These are phyloP conservation scores for Pythium dissotocum DNA, from an alignment of 352 stramenopile species.

Conservation along the genomic window DNA sequence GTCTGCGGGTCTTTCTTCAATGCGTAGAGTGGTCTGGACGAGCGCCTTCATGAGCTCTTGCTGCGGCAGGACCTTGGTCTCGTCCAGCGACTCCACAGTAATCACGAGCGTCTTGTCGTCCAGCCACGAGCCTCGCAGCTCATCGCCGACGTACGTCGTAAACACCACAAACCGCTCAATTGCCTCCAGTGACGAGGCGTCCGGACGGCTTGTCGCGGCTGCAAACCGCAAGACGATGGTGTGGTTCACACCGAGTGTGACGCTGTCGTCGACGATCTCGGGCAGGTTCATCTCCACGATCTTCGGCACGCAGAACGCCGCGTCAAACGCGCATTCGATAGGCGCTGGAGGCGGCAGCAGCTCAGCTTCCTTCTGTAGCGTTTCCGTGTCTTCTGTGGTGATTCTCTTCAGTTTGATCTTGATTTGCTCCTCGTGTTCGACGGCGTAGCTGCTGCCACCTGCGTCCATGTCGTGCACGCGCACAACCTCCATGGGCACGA, in stretches of 20 bases:
- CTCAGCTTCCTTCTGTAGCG: neutral
- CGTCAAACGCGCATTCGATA: conserved; percentile 52
- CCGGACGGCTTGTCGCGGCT: conserved; percentile 50
- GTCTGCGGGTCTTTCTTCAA: neutral
- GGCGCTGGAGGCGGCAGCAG: neutral
- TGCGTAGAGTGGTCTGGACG: conserved; percentile 29
- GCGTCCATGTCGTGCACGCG: conserved; percentile 4
- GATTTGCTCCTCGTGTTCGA: conserved; percentile 6
- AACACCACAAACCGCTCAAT: conserved; percentile 56
- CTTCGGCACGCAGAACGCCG: conserved; percentile 50
- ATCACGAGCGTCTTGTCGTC: conserved; percentile 48
- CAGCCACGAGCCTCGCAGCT: conserved; percentile 40
- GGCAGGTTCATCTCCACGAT: conserved; percentile 55
- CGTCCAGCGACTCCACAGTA: conserved; percentile 39
- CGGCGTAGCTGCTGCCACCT: neutral
- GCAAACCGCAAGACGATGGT: conserved; percentile 57
- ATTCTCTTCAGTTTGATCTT: neutral
- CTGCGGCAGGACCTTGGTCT: conserved; percentile 36
- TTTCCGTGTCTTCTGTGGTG: neutral
- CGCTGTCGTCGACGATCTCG: conserved; percentile 27
- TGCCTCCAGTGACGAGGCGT: conserved; percentile 27
- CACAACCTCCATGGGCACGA: conserved; percentile 14
- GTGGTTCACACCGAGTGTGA: conserved; percentile 41
- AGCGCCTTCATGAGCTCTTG: conserved; percentile 49
- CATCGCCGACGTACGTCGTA: conserved; percentile 58